These are phyloP conservation scores for Botrytis pseudocinerea DNA, from an alignment of 2,329 filamentous ascomycete species.

Conservation along the genomic window DNA sequence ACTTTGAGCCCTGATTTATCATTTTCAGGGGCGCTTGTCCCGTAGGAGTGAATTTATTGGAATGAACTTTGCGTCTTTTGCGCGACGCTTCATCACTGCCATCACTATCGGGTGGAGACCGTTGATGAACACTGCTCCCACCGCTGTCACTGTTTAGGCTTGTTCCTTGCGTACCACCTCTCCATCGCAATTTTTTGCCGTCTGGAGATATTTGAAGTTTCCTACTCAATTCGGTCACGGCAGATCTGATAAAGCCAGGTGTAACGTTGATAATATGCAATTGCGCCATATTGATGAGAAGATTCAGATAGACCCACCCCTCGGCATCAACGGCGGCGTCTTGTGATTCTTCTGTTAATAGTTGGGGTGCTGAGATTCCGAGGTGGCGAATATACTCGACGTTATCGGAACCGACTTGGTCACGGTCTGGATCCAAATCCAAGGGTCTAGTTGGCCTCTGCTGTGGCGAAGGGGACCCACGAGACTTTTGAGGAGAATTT, in stretches of 20 bases:
- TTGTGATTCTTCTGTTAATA: constrained; percentile 47
- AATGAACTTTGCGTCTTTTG: constrained; percentile 36
- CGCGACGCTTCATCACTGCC: constrained; percentile 27
- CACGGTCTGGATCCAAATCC: constrained; percentile 77
- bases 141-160: constrained; percentile 65
- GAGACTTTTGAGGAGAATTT: constrained; percentile 24
- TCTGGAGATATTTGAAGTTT: constrained; percentile 78
- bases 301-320: constrained; percentile 81
- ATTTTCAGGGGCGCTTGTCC: background rate
- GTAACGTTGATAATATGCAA: constrained; percentile 84
- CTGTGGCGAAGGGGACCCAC: constrained; percentile 50
- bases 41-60: constrained; percentile 25
- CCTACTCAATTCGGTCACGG: constrained; percentile 67
- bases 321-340: constrained; percentile 63
- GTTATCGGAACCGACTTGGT: constrained; percentile 73
- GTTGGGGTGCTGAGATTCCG: constrained; percentile 62
- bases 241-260: constrained; percentile 71
- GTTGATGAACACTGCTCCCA: constrained; percentile 50
- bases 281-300: constrained; percentile 79
- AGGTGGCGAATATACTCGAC: constrained; percentile 77
- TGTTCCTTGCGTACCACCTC: constrained; percentile 65
- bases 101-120: constrained; percentile 40
- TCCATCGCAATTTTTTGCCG: constrained; percentile 78
- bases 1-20: constrained; percentile 8
- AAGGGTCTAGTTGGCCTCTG: constrained; percentile 75